These are phyloP conservation scores for Melampsora larici-populina DNA, from an alignment of 1,284 basidiomycete genomes.

Conservation along the genomic window DNA sequence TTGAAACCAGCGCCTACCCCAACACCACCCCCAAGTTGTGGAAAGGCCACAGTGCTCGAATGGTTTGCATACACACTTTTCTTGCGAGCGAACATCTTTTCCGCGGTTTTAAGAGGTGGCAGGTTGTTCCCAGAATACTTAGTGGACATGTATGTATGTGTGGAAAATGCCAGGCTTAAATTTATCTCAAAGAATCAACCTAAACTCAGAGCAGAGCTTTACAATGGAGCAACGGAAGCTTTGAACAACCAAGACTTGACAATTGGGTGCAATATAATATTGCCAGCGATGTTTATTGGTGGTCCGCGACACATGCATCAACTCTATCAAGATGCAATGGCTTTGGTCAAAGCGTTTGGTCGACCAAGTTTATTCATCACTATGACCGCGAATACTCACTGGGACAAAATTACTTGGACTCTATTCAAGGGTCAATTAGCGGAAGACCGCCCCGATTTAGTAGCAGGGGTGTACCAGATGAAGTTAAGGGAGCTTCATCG, in stretches of 20 bases:
- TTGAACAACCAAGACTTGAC: neutral
- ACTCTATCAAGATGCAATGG: constrained; percentile 15
- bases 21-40: too few relatives aligned
- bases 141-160: neutral
- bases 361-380: constrained; percentile 20
- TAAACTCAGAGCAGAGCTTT: neutral
- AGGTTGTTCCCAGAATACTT: constrained; percentile 37
- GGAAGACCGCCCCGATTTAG: too few relatives aligned
- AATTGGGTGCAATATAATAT: constrained; percentile 1
- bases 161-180: neutral
- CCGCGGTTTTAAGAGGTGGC: too few relatives aligned
- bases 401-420: too few relatives aligned
- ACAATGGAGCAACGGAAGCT: neutral
- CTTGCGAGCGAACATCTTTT: neutral
- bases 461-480: too few relatives aligned
- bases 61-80: neutral
- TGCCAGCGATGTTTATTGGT: neutral
- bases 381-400: constrained; percentile 1
- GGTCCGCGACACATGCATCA: neutral
- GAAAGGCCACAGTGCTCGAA: too few relatives aligned
- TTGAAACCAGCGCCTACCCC: too few relatives aligned
- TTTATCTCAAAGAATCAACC: neutral
- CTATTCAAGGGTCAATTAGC: too few relatives aligned
- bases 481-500: too few relatives aligned
- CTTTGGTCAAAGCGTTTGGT: neutral